Percentiles rank a stretch among this genome's conserved stretches.
Evolutionary conservation across 2,329 filamentous ascomycete genomes (phyloP).

Genomic region (Ophiostoma tasmaniense): DNA sequence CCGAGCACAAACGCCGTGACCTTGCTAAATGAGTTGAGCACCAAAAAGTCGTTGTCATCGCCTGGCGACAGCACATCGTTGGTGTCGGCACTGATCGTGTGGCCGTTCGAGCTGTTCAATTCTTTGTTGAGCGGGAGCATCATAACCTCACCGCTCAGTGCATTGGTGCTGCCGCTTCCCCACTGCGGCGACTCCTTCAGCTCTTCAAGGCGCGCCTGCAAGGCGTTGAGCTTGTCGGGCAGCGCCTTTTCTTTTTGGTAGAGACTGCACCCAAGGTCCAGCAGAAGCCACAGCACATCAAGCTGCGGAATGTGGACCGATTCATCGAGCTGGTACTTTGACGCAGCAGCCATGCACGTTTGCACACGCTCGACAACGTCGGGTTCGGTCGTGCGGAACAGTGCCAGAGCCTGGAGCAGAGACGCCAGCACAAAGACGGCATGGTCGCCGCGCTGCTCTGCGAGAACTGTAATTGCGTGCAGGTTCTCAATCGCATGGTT

Average conservation of each 20-base stretch:
- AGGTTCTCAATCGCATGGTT: conserved; percentile 59
- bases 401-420: conserved; percentile 59
- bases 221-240: conserved; percentile 49
- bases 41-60: conserved; percentile 45
- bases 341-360: conserved; percentile 62
- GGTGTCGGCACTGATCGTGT: conserved; percentile 50
- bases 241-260: conserved; percentile 52
- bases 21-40: conserved; percentile 53
- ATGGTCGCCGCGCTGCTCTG: conserved; percentile 51
- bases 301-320: conserved; percentile 58
- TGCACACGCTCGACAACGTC: conserved; percentile 64
- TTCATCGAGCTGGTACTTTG: conserved; percentile 60
- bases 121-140: conserved; percentile 49
- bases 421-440: conserved; percentile 58
- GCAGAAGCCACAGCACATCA: conserved; percentile 53
- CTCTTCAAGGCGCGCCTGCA: conserved; percentile 56
- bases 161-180: conserved; percentile 30
- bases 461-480: conserved; percentile 51
- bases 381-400: conserved; percentile 54
- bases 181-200: conserved; percentile 38
- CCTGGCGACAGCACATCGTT: conserved; percentile 44
- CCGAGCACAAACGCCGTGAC: conserved; percentile 48
- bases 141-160: conserved; percentile 39
- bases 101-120: conserved; percentile 30
- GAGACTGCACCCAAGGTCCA: conserved; percentile 63